phyloP scores from a whole-genome alignment of 805 yeast genomes.

The Lipomyces oligophaga region DNA sequence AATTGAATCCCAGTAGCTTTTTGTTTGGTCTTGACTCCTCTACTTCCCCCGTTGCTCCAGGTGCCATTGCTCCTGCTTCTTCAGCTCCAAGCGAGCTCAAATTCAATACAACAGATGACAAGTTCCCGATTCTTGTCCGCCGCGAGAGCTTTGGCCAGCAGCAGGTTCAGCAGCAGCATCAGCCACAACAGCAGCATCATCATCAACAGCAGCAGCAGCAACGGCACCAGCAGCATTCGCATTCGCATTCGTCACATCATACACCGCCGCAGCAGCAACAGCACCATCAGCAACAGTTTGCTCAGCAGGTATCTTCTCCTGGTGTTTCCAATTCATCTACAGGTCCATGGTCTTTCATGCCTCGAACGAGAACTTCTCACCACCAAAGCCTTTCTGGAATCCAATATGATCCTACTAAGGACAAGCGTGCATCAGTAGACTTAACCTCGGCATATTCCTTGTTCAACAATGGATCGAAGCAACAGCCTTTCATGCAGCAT shows the following conservation, averaged over 20 bases:
- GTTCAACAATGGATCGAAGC: conserved; percentile 9
- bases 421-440: conserved; percentile 16
- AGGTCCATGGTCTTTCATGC: conserved; percentile 20
- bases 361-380: conserved; percentile 15
- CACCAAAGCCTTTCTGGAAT: conserved; percentile 23
- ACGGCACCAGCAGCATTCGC: background rate
- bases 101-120: conserved; percentile 37
- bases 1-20: conserved; percentile 22
- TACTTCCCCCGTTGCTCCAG: conserved; percentile 1
- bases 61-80: conserved; percentile 6
- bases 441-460: conserved; percentile 6
- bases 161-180: conserved; percentile 5
- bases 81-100: conserved; percentile 18
- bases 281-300: background rate
- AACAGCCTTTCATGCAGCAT: too few relatives aligned
- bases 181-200: background rate
- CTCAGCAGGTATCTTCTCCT: too few relatives aligned
- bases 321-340: too few relatives aligned
- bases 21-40: conserved; percentile 22
- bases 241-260: too few relatives aligned
- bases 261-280: conserved; percentile 4
- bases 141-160: conserved; percentile 30
- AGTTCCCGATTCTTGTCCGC: conserved; percentile 37
- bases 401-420: conserved; percentile 13
- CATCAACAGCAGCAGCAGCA: conserved; percentile 12